Conservation (phyloP, 352 stramenopile genomes). For the Pilasporangium apinafurcum region DNA sequence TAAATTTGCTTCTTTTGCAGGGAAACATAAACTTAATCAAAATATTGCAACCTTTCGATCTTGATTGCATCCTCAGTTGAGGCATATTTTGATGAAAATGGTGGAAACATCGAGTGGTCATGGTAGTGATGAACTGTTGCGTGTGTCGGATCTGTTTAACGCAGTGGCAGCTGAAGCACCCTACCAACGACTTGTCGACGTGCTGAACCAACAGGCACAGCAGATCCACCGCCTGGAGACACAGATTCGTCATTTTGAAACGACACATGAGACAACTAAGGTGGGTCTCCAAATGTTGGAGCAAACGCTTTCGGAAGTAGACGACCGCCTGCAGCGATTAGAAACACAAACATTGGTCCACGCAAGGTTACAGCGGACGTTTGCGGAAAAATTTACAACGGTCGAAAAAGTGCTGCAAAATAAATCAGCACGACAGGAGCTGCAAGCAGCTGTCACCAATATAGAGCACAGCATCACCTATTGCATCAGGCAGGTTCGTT, state of each 20-base stretch:
- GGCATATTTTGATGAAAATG: too few species aligned
- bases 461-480: slow-evolving; percentile 12
- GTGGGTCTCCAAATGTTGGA: background rate
- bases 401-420: slow-evolving; percentile 11
- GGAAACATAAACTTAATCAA: too few species aligned
- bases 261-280: slow-evolving; percentile 10
- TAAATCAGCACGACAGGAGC: slow-evolving; percentile 15
- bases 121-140: background rate
- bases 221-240: slow-evolving; percentile 24
- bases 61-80: too few species aligned
- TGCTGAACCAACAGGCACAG: slow-evolving; percentile 50
- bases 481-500: slow-evolving; percentile 10
- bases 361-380: background rate
- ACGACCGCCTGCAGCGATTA: slow-evolving; percentile 3
- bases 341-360: background rate
- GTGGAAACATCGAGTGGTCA: too few species aligned
- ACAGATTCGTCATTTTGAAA: slow-evolving; percentile 18
- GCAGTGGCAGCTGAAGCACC: slow-evolving; percentile 35
- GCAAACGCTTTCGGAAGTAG: background rate
- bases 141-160: slow-evolving; percentile 47
- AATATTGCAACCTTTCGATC: too few species aligned
- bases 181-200: slow-evolving; percentile 50
- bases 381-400: slow-evolving; percentile 1
- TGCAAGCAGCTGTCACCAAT: slow-evolving; percentile 5
- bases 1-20: too few species aligned